These are phyloP conservation scores for Metarhizium album DNA, from an alignment of 2,329 filamentous ascomycete genomes.

Conservation along the genomic window DNA sequence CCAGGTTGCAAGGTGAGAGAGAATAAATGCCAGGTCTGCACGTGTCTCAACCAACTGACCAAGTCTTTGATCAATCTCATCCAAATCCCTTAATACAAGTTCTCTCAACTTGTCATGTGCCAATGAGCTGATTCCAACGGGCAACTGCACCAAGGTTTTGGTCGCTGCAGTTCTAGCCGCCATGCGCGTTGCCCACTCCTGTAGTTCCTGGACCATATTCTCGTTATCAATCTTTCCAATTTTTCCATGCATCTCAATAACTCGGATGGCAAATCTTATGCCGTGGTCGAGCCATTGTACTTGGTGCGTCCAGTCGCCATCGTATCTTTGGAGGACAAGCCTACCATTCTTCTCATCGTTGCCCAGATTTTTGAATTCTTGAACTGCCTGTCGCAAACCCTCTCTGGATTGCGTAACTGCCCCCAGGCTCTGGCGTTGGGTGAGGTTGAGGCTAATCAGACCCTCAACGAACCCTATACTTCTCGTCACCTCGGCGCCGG, in stretches of 20 bases:
- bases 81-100: conserved; percentile 26
- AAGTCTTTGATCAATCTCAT: conserved; percentile 30
- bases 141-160: conserved; percentile 35
- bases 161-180: conserved; percentile 30
- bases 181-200: conserved; percentile 40
- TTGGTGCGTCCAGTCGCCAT: conserved; percentile 16
- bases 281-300: conserved; percentile 57
- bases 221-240: conserved; percentile 45
- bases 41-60: conserved; percentile 25
- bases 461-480: conserved; percentile 83
- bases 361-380: conserved; percentile 26
- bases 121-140: conserved; percentile 36
- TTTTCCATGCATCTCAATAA: conserved; percentile 57
- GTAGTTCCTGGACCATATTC: conserved; percentile 32
- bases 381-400: conserved; percentile 27
- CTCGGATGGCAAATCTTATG: conserved; percentile 48
- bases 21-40: conserved; percentile 51
- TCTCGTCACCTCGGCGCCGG: conserved; percentile 64
- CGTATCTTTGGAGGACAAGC: conserved; percentile 10
- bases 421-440: conserved; percentile 45
- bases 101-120: conserved; percentile 21
- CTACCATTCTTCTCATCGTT: conserved; percentile 13
- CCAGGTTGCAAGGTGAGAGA: conserved; percentile 60
- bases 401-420: conserved; percentile 25
- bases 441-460: conserved; percentile 54